These are phyloP conservation scores for Russula virescens DNA, from an alignment of 768 basidiomycete genomes.

Conservation along the genomic window DNA sequence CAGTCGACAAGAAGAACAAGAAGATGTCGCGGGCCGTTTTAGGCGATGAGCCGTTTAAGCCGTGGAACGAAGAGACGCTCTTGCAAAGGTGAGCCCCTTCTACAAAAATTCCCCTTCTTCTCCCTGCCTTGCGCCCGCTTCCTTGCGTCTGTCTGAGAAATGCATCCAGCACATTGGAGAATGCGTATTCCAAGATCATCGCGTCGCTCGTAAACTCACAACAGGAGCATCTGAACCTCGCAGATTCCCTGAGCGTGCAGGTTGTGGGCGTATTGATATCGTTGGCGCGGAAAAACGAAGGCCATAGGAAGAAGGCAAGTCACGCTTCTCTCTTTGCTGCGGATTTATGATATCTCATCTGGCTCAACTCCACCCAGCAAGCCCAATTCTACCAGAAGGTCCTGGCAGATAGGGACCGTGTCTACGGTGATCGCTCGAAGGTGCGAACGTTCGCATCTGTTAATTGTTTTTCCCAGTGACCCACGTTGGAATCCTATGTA, in stretches of 20 bases:
- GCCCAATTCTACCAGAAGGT: constrained; percentile 65
- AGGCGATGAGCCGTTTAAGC: constrained; percentile 63
- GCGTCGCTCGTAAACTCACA: constrained; percentile 52
- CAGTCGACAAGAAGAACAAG: constrained; percentile 64
- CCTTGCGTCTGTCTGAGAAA: neutral
- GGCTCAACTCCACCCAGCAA: constrained; percentile 40
- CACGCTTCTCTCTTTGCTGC: neutral
- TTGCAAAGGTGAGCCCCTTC: constrained; percentile 44
- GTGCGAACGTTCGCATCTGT: constrained; percentile 35
- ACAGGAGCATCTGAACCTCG: constrained; percentile 62
- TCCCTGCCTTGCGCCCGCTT: no score
- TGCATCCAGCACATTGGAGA: constrained; percentile 57
- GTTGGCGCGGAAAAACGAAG: constrained; percentile 58
- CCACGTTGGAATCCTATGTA: constrained; percentile 27
- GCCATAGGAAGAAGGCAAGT: constrained; percentile 60
- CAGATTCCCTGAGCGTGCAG: constrained; percentile 53
- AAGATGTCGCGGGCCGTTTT: constrained; percentile 49
- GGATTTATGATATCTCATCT: constrained; percentile 7
- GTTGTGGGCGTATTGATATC: constrained; percentile 58
- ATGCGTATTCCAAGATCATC: constrained; percentile 65
- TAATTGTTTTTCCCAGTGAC: neutral
- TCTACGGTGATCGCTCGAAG: constrained; percentile 64
- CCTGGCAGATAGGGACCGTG: constrained; percentile 61
- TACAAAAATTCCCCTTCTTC: no score
- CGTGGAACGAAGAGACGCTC: constrained; percentile 47